Evolutionary conservation across 2,329 filamentous ascomycete genomes (phyloP).

Genomic region (Pseudogymnoascus sp.): DNA sequence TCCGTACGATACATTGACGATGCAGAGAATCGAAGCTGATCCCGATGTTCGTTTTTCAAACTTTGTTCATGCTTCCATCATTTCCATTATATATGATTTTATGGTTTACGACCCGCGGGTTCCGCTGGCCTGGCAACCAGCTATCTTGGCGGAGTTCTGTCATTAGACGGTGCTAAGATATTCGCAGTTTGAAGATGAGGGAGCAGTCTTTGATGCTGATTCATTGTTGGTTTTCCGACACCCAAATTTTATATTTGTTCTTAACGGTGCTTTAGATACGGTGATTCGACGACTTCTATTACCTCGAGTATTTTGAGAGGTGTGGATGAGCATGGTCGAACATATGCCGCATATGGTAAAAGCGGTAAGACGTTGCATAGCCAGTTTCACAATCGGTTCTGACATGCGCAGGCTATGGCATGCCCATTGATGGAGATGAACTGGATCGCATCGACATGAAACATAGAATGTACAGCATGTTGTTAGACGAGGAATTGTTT

Average conservation of each 20-base stretch:
- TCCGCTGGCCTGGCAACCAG: neutral
- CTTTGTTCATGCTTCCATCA: neutral
- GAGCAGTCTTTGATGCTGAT: neutral
- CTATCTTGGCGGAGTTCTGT: neutral
- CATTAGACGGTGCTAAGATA: neutral
- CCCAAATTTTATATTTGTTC: neutral
- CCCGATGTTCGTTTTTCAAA: neutral
- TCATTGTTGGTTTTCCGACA: neutral
- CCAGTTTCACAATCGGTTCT: neutral
- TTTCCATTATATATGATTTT: neutral
- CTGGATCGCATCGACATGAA: slow-evolving; percentile 35
- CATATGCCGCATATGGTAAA: slow-evolving; percentile 23
- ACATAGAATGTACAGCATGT: slow-evolving; percentile 31
- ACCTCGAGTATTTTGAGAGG: slow-evolving; percentile 19
- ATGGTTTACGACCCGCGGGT: neutral
- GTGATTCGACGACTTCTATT: slow-evolving; percentile 13
- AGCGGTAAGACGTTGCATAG: slow-evolving; percentile 14
- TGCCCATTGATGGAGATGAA: slow-evolving; percentile 35
- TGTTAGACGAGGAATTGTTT: slow-evolving; percentile 17
- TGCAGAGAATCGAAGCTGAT: neutral
- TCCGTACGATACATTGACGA: neutral
- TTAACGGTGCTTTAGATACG: neutral
- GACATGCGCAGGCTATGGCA: slow-evolving; percentile 29
- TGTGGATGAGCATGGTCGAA: slow-evolving; percentile 23
- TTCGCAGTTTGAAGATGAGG: neutral